phyloP scores from a whole-genome alignment of 2,329 filamentous ascomycete species.

The Coniochaeta ligniaria region DNA sequence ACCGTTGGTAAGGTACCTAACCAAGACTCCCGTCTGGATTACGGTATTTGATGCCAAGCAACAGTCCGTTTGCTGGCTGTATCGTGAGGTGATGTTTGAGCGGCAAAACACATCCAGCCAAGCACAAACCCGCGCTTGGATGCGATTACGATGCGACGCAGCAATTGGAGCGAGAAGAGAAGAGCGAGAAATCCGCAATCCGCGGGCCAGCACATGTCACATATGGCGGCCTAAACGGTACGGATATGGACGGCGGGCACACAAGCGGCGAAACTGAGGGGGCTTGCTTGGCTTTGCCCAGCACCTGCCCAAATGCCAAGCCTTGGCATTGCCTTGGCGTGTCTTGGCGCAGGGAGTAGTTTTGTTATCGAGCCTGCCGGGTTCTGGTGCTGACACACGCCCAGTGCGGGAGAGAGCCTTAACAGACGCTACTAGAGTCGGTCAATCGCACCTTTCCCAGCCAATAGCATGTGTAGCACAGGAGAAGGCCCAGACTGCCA shows the following conservation, averaged over 20 bases:
- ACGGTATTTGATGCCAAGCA: background rate
- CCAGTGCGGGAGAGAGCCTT: background rate
- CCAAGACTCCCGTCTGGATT: background rate
- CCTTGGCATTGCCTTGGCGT: slow-evolving; percentile 20
- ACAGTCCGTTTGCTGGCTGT: background rate
- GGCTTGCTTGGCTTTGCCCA: slow-evolving; percentile 31
- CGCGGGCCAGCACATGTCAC: background rate
- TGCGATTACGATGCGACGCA: background rate
- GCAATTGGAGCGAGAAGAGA: background rate
- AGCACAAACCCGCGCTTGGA: background rate
- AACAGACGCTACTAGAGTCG: slow-evolving; percentile 13
- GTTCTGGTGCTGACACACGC: background rate
- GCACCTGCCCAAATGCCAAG: slow-evolving; percentile 12
- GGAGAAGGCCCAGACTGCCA: slow-evolving; percentile 23
- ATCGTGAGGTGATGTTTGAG: too few species aligned
- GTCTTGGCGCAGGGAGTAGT: slow-evolving; percentile 15
- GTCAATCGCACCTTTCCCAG: slow-evolving; percentile 7
- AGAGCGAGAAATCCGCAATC: background rate
- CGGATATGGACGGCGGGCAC: background rate
- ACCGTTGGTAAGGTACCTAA: too few species aligned
- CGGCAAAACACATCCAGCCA: too few species aligned
- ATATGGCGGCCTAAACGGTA: slow-evolving; percentile 1
- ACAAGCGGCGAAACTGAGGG: slow-evolving; percentile 8
- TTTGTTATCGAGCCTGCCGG: slow-evolving; percentile 9
- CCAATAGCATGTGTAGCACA: slow-evolving; percentile 13